Base-by-base conservation (phyloP, 495 filamentous ascomycete genomes). In the Acidomyces sp. region DNA sequence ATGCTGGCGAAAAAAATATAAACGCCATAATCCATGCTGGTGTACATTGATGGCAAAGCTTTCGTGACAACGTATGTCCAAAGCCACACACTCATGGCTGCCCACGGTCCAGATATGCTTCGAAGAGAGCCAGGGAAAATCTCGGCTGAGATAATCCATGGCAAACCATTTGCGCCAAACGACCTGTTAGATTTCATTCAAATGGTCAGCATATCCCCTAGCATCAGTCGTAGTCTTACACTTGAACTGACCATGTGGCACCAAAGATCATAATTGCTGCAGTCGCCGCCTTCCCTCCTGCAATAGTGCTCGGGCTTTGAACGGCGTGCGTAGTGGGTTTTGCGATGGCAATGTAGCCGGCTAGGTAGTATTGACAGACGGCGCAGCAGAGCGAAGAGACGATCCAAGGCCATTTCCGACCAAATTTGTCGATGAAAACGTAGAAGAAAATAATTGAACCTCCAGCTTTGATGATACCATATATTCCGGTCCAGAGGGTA, bases 221-320 rank as follows among this genome's bases (percentile, higher is more conserved):
- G n/a, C n/a, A n/a, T n/a, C n/a, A n/a, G n/a, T n/a, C n/a, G n/a
- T n/a, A n/a, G n/a, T n/a, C n/a, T n/a, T n/a, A n/a, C n/a, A n/a
- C n/a, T n/a, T n/a, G n/a, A n/a, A 46, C 46, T 2, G 37, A 39
- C 49, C 49, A 55, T 3, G 45, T 46, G 6, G 52, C 52, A 5
- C 49, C 52, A 30, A 52, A 64, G 21, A 64, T 59, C 61, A 62
- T 62, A 30, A 64, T 62, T 28, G 59, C 49, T 11, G 53, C 61
- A 4, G 55, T 62, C 16, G 61, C 62, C 4, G 55, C 62, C 34
- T 52, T 51, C 10, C 59, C 59, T 19, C 53, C 55, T 3, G 53
- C 48, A 41, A 55, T 43, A 6, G 60, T 60, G 6, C 51, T 54
- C 13, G 53, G 10, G 6, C 56, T 53, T 22, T 37, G 37, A 3